Evolutionary conservation across 257 asterid species (phyloP), one percentile per base, ranked within the genome.

Genomic region (Salvia hispanica): DNA sequence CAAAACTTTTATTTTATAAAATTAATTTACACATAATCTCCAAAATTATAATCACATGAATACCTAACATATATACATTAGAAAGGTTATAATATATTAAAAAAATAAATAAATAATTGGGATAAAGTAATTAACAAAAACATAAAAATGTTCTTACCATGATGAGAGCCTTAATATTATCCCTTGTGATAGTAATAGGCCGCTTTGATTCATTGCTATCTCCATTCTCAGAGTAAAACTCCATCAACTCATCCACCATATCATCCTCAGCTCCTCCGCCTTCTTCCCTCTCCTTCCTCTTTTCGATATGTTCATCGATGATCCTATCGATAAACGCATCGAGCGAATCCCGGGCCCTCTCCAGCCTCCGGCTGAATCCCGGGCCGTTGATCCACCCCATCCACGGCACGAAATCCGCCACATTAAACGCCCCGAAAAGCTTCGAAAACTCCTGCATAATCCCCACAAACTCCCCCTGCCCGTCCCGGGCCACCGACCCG

Each of bases 171-270:
- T 77, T 77, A 72, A 77, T 77, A 54, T 77, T 77, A 46, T 77
- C 75, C 52, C 78, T 62, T 33, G 81, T 72, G 21, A 77, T 62
- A 11, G 9, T 15, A 33, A 62, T 43, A 6, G 74, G 42, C 0
- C 64, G 36, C 9, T 39, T 66, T 0, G 7, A 5, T 5, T 71
- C 71, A 36, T 14, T 65, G 37, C 1, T 15, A 9, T 4, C 50
- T 0, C 60, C 73, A 63, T 63, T 44, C 58, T 73, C 78, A 50
- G 45, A 46, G 74, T 85, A 85, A 78, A 90, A 87, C 34, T 76
- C 91, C 55, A 90, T 74, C 12, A 90, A 64, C 9, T 90, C 93
- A 64, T 90, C 96, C 6, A 90, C 95, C 96, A 87, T 87, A 53
- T 90, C 96, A 1, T 72, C 58, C 39, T 31, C 58, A 51, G n/a